Evolutionary conservation across 2,329 filamentous ascomycete genomes (phyloP).

Genomic region (Aspergillus intermedius): DNA sequence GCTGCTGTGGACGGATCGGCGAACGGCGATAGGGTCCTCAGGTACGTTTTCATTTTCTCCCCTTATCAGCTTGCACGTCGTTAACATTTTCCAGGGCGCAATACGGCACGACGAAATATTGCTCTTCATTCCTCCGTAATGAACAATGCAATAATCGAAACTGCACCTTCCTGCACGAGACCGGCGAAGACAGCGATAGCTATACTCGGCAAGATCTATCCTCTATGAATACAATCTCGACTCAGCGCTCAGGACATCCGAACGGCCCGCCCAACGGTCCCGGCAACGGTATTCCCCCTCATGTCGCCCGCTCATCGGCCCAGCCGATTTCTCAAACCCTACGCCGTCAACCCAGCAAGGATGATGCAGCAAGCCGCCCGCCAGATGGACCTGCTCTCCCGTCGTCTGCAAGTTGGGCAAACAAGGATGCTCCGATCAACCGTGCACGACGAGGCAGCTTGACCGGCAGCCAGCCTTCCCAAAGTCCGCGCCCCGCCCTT

Average conservation of each 20-base stretch:
- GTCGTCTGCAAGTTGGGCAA: constrained; percentile 89
- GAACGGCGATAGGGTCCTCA: constrained; percentile 79
- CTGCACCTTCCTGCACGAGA: constrained; percentile 97
- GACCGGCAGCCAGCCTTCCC: constrained; percentile 71
- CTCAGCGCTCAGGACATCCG: constrained; percentile 62
- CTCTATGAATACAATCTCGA: constrained; percentile 84
- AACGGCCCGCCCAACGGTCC: constrained; percentile 16
- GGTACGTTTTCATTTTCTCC: constrained; percentile 52
- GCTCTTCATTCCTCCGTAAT: constrained; percentile 89
- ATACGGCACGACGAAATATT: constrained; percentile 95
- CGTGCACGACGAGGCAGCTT: constrained; percentile 64
- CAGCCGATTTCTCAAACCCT: constrained; percentile 55
- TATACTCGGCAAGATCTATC: constrained; percentile 92
- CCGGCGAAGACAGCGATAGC: constrained; percentile 95
- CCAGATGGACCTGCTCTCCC: constrained; percentile 88
- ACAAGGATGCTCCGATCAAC: constrained; percentile 58
- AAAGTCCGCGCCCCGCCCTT: constrained; percentile 63
- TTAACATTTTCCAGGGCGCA: constrained; percentile 47
- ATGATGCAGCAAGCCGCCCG: constrained; percentile 58
- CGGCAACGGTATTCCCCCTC: constrained; percentile 24
- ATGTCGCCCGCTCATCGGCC: constrained; percentile 43
- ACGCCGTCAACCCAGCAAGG: constrained; percentile 65
- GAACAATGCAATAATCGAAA: constrained; percentile 92
- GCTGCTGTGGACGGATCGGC: constrained; percentile 84
- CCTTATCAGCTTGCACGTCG: neutral